Evolutionary conservation across 805 yeast genomes (phyloP), one percentile per base, ranked within the genome.

Genomic region (Kodamaea sagamina): DNA sequence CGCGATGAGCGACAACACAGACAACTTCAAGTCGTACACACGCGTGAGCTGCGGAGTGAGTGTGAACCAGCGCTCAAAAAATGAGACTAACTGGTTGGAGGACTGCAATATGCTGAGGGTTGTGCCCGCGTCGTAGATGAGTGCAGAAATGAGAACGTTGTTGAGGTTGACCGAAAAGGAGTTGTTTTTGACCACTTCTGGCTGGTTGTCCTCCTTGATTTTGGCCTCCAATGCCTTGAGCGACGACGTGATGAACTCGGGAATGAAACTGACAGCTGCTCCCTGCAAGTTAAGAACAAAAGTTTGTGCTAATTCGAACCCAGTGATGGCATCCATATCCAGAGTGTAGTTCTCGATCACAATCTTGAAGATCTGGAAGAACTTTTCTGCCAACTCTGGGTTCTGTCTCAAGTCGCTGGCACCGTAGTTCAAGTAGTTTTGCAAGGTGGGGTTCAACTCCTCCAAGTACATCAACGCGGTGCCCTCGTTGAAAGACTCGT

Each of bases 1-100:
- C 19, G 55, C 87, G 46, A 90, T 62, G 16, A 85, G 58, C 0
- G 93, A 95, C 50, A 92, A 63, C 2, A 79, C 68, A 1, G 87
- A 79, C 32, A 92, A 63, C 62, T 89, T 90, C 60, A 88, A 72
- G 63, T 92, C 98, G 55, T 77, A 86, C 2, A 88, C 95, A 47
- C 95, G 71, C 16, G 74, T 74, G 52, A 84, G 73, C 19, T 68
- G 65, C 4, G 81, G 76, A 29, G 81, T 65, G 7, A 72, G 53
- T 15, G 74, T 68, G 55, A 85, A 78, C 97, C 97, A 89, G 41
- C 71, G 59, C 18, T 71, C 71, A 54, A 90, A 78, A 53, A 87
- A 78, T 26, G 74, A 72, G 12, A 39, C 34, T 4, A 81, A 58
- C 36, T 71, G 68, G 12, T 71, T 63, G 11, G 61, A 56, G 38